These are phyloP conservation scores for Chalara sp. DNA, from an alignment of 2,329 filamentous ascomycete genomes.

Conservation along the genomic window DNA sequence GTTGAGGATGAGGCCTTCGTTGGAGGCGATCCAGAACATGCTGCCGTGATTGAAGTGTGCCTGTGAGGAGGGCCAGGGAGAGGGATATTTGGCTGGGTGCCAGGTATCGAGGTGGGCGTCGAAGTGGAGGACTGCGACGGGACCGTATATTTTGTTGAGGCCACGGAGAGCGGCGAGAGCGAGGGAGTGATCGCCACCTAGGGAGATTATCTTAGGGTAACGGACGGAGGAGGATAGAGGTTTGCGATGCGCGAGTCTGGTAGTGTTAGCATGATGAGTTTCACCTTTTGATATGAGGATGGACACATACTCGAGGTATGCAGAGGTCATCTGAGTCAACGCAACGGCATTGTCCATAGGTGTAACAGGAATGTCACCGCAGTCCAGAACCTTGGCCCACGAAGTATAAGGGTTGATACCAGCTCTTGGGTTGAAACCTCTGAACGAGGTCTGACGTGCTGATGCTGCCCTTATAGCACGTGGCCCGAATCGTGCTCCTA, in stretches of 20 bases:
- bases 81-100: slow-evolving; percentile 61
- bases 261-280: no score
- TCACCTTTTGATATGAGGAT: not conserved
- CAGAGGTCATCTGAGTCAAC: slow-evolving; percentile 65
- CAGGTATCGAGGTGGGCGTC: slow-evolving; percentile 42
- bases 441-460: slow-evolving; percentile 69
- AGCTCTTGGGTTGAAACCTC: slow-evolving; percentile 77
- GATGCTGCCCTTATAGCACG: slow-evolving; percentile 82
- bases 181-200: slow-evolving; percentile 69
- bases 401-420: slow-evolving; percentile 75
- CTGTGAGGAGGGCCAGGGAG: slow-evolving; percentile 64
- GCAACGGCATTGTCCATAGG: slow-evolving; percentile 83
- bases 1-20: slow-evolving; percentile 73
- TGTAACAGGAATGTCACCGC: slow-evolving; percentile 82
- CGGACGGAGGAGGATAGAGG: slow-evolving; percentile 16
- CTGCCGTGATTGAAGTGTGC: slow-evolving; percentile 79
- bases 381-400: slow-evolving; percentile 78
- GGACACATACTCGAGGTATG: slow-evolving; percentile 18
- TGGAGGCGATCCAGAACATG: slow-evolving; percentile 85
- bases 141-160: slow-evolving; percentile 54
- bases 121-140: slow-evolving; percentile 68
- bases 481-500: slow-evolving; percentile 74
- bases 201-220: slow-evolving; percentile 45
- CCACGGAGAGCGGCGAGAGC: slow-evolving; percentile 64
- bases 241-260: slow-evolving; percentile 16